Base-by-base conservation (phyloP, 1,284 basidiomycete genomes). In the Tylopilus orsonianus region DNA sequence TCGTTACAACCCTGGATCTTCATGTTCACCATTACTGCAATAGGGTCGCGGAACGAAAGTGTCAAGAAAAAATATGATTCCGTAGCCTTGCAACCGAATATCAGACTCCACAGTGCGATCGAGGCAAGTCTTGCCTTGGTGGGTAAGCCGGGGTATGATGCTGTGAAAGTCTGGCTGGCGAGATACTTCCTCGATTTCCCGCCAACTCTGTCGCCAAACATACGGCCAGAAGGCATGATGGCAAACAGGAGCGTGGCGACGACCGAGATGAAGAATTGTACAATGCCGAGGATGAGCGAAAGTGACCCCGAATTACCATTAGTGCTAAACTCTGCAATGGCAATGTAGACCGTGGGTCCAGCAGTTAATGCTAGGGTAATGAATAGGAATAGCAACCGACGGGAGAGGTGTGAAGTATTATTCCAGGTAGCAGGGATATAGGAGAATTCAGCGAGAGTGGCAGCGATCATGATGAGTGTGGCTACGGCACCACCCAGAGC, bases 341-440 rank as follows among this genome's bases (percentile, higher is more conserved):
- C 88, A 60, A 97, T 84, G 71, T 96, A 97, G 69, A 97, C 81
- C 1, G 93, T 95, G 4, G 94, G 94, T 29, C 88, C 94, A 56
- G 81, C 82, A 13, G 93, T 96, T 52, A 93, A 75, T 43, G 76
- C 92, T 41, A 97, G 83, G 20, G 88, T 90, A 67, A 97, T 76
- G 40, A 87, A 61, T 42, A 97, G 77, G 77, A 96, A 95, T 37
- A 93, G 58, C 16, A 96, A 75, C 5, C 94, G 86, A 43, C 92
- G 86, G 2, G 90, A 85, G 41, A 97, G 83, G 65, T 97, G 93
- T 5, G 93, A 93, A 12, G 93, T 91, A 72, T 96, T 97, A 71
- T 95, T 96, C 94, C 94, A 97, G 19, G 91, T 96, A 3, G 92
- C 91, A 1, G 94, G 94, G 65, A 97, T 94, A 73, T 96, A 97